phyloP scores from a whole-genome alignment of 2,329 filamentous ascomycete species.

The Dissoconium aciculare region DNA sequence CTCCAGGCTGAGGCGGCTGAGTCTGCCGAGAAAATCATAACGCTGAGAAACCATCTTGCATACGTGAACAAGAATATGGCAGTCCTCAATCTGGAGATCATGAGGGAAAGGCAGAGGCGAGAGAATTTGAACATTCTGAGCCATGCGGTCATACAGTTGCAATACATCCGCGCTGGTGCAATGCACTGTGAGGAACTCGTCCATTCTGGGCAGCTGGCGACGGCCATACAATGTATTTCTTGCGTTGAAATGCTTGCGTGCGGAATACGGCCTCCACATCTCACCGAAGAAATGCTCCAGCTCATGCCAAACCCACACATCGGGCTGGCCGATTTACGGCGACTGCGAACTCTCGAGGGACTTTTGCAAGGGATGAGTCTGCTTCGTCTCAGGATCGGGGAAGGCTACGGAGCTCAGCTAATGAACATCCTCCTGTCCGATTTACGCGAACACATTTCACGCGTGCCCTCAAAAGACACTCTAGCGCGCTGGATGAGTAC shows the following conservation, averaged over 20 bases:
- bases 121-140: conserved; percentile 75
- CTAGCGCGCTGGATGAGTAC: conserved; percentile 28
- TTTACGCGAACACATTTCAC: conserved; percentile 58
- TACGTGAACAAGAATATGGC: conserved; percentile 79
- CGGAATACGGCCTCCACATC: no score
- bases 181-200: conserved; percentile 59
- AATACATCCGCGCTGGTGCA: conserved; percentile 72
- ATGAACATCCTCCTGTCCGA: conserved; percentile 64
- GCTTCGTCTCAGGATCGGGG: conserved; percentile 68
- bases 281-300: conserved; percentile 62
- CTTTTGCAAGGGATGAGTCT: conserved; percentile 62
- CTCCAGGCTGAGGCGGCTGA: conserved; percentile 84
- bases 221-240: conserved; percentile 75
- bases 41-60: conserved; percentile 61
- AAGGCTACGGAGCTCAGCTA: conserved; percentile 71
- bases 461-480: conserved; percentile 68
- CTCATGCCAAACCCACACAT: conserved; percentile 51
- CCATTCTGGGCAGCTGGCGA: conserved; percentile 58
- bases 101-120: conserved; percentile 64
- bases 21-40: conserved; percentile 75
- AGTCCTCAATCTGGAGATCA: conserved; percentile 66
- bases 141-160: no score
- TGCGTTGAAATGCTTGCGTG: no score
- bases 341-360: conserved; percentile 63
- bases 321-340: conserved; percentile 50